phyloP scores from a whole-genome alignment of 352 stramenopile species.

The Phytophthora vignae region DNA sequence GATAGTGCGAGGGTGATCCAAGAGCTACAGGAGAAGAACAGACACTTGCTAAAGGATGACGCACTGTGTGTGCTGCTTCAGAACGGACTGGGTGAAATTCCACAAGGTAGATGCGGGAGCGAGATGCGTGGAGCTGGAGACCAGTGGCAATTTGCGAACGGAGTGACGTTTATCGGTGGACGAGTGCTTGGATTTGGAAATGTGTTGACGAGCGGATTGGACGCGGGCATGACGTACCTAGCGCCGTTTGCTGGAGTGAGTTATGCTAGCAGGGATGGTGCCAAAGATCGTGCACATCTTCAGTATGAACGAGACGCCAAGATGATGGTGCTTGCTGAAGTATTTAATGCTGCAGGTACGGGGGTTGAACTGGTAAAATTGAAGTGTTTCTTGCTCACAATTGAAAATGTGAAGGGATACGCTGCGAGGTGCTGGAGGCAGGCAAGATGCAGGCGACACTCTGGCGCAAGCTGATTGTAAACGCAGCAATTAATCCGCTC shows the following conservation, averaged over 20 bases:
- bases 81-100: conserved; percentile 67
- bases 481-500: conserved; percentile 82
- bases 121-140: not conserved
- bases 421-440: conserved; percentile 47
- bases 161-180: conserved; percentile 76
- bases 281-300: not conserved
- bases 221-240: conserved; percentile 57
- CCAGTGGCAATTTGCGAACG: conserved; percentile 58
- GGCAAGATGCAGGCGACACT: conserved; percentile 67
- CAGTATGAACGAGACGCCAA: conserved; percentile 13
- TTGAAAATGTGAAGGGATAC: conserved; percentile 42
- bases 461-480: conserved; percentile 85
- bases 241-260: conserved; percentile 39
- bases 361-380: not conserved
- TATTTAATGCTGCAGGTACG: conserved; percentile 55
- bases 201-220: conserved; percentile 60
- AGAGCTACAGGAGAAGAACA: conserved; percentile 38
- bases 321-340: conserved; percentile 39
- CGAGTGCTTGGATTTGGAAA: conserved; percentile 46
- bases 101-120: not conserved
- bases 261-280: not conserved
- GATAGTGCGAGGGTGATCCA: conserved; percentile 55
- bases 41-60: conserved; percentile 50
- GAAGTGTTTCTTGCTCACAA: not conserved
- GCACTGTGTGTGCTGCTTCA: conserved; percentile 71